Evolutionary conservation across 169 alveolate genomes (phyloP).

Genomic region (Eimeria tenella): DNA sequence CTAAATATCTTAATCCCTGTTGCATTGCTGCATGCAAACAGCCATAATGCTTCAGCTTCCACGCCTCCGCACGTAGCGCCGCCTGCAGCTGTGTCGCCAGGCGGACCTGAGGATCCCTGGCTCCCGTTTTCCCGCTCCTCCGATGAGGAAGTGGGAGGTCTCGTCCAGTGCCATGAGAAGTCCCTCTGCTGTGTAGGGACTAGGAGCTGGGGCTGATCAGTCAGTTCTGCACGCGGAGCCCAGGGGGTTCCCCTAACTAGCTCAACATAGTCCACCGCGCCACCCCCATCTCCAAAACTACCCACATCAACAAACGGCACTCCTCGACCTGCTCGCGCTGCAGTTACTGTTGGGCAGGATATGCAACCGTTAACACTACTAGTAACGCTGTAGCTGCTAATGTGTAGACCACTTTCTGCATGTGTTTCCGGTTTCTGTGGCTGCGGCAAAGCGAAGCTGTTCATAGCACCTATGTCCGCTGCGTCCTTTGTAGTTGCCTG

Average conservation of each 20-base stretch:
- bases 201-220: constrained; percentile 25
- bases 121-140: neutral
- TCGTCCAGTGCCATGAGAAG: constrained; percentile 54
- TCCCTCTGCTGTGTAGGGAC: neutral
- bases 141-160: constrained; percentile 39
- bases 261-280: constrained; percentile 54
- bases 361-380: constrained; percentile 30
- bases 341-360: constrained; percentile 1
- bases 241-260: constrained; percentile 56
- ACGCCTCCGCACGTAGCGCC: constrained; percentile 39
- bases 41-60: constrained; percentile 73
- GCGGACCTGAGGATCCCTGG: constrained; percentile 9
- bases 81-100: neutral
- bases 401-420: neutral
- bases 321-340: constrained; percentile 47
- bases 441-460: neutral
- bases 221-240: constrained; percentile 22
- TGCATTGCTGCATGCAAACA: constrained; percentile 75
- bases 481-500: neutral
- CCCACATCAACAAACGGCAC: constrained; percentile 53
- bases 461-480: neutral
- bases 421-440: neutral
- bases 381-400: constrained; percentile 14
- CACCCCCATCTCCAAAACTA: constrained; percentile 27
- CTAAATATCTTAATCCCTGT: constrained; percentile 62